phyloP scores from a whole-genome alignment of 2,329 filamentous ascomycete species.

The Fusarium nelsonii region DNA sequence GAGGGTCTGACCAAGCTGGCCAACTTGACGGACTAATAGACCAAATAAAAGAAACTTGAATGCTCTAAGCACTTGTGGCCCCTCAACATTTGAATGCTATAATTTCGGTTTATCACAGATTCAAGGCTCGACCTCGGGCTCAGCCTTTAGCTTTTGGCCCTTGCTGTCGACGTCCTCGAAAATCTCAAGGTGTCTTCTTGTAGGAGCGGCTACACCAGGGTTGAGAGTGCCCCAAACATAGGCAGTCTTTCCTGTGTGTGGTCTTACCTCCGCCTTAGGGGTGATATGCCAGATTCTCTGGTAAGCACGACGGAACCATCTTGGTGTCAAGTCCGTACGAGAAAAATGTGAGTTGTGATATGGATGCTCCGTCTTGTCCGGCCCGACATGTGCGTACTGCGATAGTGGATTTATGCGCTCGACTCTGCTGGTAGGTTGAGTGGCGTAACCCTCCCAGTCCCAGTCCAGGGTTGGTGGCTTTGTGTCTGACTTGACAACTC shows the following conservation, averaged over 20 bases:
- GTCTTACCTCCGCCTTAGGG: constrained; percentile 56
- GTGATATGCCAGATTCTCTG: constrained; percentile 59
- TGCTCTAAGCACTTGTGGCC: neutral
- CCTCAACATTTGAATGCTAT: neutral
- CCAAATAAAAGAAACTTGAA: constrained; percentile 4
- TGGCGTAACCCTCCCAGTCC: constrained; percentile 60
- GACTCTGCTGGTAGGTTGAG: constrained; percentile 53
- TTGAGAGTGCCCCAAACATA: constrained; percentile 62
- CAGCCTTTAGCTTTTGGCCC: constrained; percentile 36
- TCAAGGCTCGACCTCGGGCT: constrained; percentile 29
- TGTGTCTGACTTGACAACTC: neutral
- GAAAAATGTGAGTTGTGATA: constrained; percentile 52
- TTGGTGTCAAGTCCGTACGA: constrained; percentile 52
- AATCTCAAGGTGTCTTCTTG: constrained; percentile 56
- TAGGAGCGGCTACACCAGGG: constrained; percentile 46
- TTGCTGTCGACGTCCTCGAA: constrained; percentile 61
- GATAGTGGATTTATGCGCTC: constrained; percentile 54
- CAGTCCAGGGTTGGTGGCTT: constrained; percentile 41
- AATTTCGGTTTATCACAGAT: neutral
- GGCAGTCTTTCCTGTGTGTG: constrained; percentile 49
- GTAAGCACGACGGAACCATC: constrained; percentile 64
- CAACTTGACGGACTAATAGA: constrained; percentile 52
- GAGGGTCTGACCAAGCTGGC: constrained; percentile 73
- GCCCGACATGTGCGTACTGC: constrained; percentile 40
- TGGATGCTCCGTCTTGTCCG: constrained; percentile 52